Percentiles rank a stretch among this genome's conserved stretches.
Evolutionary conservation across 305 asterid genomes (phyloP).

Genomic region (Fraxinus nigra): DNA sequence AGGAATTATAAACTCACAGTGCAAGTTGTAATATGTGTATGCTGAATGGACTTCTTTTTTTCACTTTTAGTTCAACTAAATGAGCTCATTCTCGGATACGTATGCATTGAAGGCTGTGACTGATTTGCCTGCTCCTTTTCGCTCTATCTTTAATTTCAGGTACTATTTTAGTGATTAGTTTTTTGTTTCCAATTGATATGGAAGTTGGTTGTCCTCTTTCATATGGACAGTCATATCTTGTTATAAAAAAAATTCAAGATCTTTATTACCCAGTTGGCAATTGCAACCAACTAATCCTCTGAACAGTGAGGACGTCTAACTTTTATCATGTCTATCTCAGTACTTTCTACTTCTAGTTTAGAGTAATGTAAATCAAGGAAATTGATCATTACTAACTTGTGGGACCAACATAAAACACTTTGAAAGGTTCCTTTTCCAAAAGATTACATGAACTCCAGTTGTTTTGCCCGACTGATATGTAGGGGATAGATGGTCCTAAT

Average conservation of each 20-base stretch:
- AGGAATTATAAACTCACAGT: conserved; percentile 3
- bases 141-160: conserved; percentile 81
- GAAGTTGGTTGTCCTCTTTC: conserved; percentile 6
- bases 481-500: conserved; percentile 15
- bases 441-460: background rate
- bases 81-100: conserved; percentile 46
- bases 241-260: conserved; percentile 5
- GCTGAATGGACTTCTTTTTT: conserved; percentile 12
- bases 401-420: background rate
- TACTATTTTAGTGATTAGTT: conserved; percentile 24
- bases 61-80: conserved; percentile 25
- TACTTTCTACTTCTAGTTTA: background rate
- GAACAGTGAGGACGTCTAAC: conserved; percentile 6
- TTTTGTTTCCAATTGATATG: conserved; percentile 2
- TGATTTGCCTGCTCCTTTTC: conserved; percentile 74
- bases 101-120: conserved; percentile 65
- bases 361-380: conserved; percentile 11
- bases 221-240: background rate
- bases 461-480: background rate
- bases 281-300: background rate
- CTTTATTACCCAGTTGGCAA: conserved; percentile 6
- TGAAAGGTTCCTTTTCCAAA: conserved; percentile 6
- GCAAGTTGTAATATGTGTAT: conserved; percentile 6
- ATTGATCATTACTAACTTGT: conserved; percentile 7
- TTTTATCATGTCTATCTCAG: background rate